Evolutionary conservation across 2,329 filamentous ascomycete species (phyloP), one percentile per base, ranked within the genome.

Genomic region (Karstenula rhodostoma): DNA sequence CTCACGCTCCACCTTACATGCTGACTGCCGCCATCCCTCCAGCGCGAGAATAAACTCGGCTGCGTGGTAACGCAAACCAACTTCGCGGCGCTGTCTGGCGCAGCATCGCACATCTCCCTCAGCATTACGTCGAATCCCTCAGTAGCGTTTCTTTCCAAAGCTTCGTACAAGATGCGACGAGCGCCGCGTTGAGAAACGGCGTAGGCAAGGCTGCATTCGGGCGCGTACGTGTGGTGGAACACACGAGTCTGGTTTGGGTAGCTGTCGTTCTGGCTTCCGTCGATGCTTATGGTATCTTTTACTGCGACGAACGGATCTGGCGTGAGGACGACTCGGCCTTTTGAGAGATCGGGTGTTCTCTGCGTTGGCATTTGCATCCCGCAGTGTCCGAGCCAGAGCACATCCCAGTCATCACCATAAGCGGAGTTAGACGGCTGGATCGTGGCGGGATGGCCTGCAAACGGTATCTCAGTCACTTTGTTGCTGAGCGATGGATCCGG

Each of bases 331-430:
- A 58, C 55, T 10, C 29, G 35, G 25, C 59, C 56, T 13, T 56
- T 58, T 6, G 57, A 27, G 15, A 59, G 47, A 67, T 15, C 35
- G 9, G 29, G 44, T 6, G 56, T 54, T 12, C 15, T 13, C 12
- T 12, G 37, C 22, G 47, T 25, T 7, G 60, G 60, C 10, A 53
- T 33, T 2, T n/a, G 13, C 55, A 57, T 61, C 4, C 67, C 73
- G 56, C 77, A 79, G 62, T 79, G 76, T 1, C 77, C 77, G 0
- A 75, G 68, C 73, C 72, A 75, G 9, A 78, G 66, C 25, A 78
- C 52, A 52, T 78, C 76, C 76, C 77, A 78, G n/a, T 73, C 59
- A 46, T 77, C 68, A 2, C 71, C 75, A 48, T 75, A 77, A 0
- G 73, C 71, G 4, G 67, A 72, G 32, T 22, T 13, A 6, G 27